Evolutionary conservation across 805 yeast species (phyloP).

Genomic region (Candida namnaoensis): DNA sequence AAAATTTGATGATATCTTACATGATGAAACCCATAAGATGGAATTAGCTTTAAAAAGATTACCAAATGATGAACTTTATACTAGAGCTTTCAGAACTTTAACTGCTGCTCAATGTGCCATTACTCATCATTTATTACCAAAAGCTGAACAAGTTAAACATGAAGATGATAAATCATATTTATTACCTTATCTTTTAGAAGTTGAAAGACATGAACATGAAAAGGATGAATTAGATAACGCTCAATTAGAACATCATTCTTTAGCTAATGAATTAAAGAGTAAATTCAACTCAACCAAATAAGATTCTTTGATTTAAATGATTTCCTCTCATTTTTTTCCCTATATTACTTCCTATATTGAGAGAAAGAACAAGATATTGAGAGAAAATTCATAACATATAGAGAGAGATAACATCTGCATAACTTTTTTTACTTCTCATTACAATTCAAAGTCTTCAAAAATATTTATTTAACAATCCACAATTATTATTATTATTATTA

Average conservation of each 20-base stretch:
- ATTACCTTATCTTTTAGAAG: conserved; percentile 85
- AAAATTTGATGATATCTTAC: conserved; percentile 78
- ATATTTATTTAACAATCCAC: too few species aligned
- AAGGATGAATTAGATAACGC: conserved; percentile 84
- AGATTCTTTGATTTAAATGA: too few species aligned
- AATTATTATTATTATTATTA: too few species aligned
- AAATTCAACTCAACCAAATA: too few species aligned
- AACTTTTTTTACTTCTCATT: too few species aligned
- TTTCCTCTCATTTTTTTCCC: too few species aligned
- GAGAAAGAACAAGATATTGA: too few species aligned
- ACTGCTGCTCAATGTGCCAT: conserved; percentile 87
- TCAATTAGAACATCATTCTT: conserved; percentile 7
- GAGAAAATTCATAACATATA: too few species aligned
- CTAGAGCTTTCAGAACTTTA: conserved; percentile 86
- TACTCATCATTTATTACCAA: conserved; percentile 79
- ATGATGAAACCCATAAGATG: conserved; percentile 80
- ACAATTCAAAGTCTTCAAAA: too few species aligned
- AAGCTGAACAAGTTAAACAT: conserved; percentile 65
- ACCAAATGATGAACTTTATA: conserved; percentile 76
- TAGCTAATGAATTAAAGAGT: too few species aligned
- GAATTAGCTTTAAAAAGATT: conserved; percentile 86
- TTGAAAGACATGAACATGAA: conserved; percentile 87
- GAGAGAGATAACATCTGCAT: too few species aligned
- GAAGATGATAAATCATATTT: conserved; percentile 80
- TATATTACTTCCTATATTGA: too few species aligned